phyloP scores from a whole-genome alignment of 75 land plant species.

The Picea sitchensis region DNA sequence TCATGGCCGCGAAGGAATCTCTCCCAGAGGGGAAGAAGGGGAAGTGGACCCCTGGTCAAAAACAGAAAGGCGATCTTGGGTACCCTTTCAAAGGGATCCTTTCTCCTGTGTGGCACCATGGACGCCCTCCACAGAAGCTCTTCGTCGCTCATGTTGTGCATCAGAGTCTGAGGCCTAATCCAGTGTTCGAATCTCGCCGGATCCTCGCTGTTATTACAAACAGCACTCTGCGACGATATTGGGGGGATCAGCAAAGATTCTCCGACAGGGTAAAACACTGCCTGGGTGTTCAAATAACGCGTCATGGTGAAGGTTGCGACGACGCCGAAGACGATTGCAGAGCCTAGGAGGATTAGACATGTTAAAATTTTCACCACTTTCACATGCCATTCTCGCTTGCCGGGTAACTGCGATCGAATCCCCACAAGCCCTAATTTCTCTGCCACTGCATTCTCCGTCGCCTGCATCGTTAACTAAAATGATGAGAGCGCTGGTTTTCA shows the following conservation, averaged over 20 bases:
- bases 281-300: neutral
- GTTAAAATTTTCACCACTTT: neutral
- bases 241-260: neutral
- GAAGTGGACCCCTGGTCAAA: slow-evolving; percentile 65
- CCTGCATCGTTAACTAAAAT: too few species aligned
- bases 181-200: neutral
- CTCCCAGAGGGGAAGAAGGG: slow-evolving; percentile 71
- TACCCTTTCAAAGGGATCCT: slow-evolving; percentile 32
- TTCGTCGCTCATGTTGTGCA: slow-evolving; percentile 41
- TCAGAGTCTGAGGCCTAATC: slow-evolving; percentile 21
- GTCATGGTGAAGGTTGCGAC: slow-evolving; percentile 8
- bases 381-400: slow-evolving; percentile 9
- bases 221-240: neutral
- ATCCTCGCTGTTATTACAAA: neutral
- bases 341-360: neutral
- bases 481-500: too few species aligned
- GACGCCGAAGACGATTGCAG: slow-evolving; percentile 11
- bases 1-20: slow-evolving; percentile 53
- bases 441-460: too few species aligned
- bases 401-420: too few species aligned
- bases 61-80: slow-evolving; percentile 79
- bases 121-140: slow-evolving; percentile 61
- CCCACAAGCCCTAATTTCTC: too few species aligned
- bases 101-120: slow-evolving; percentile 30
- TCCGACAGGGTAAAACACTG: neutral